Percentiles rank a stretch among this genome's conserved stretches.
phyloP scores from a whole-genome alignment of 2,329 filamentous ascomycete genomes.

The Coniochaeta sp. region DNA sequence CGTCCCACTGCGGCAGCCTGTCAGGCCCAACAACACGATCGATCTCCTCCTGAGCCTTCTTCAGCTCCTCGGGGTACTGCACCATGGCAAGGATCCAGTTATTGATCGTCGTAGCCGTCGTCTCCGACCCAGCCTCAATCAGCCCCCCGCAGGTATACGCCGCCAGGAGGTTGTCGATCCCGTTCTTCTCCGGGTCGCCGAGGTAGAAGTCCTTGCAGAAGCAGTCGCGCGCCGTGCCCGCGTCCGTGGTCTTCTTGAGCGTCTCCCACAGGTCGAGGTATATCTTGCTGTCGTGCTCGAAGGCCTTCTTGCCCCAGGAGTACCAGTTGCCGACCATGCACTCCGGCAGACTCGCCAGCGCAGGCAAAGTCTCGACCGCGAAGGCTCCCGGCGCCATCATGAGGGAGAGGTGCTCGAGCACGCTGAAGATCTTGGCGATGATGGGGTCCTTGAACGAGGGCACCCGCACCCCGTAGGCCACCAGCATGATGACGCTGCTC shows the following conservation, averaged over 20 bases:
- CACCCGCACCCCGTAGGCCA: constrained; percentile 30
- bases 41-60: constrained; percentile 30
- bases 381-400: constrained; percentile 29
- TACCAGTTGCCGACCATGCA: constrained; percentile 14
- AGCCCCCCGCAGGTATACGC: neutral
- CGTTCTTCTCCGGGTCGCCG: neutral
- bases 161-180: neutral
- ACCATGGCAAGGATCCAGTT: constrained; percentile 29
- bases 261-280: constrained; percentile 3
- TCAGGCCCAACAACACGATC: constrained; percentile 27
- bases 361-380: constrained; percentile 24
- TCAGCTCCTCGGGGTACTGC: constrained; percentile 24
- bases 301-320: constrained; percentile 5
- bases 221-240: neutral
- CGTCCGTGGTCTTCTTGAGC: neutral
- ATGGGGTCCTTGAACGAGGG: constrained; percentile 25
- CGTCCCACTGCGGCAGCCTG: constrained; percentile 27
- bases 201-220: constrained; percentile 1
- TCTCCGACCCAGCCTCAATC: neutral
- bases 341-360: constrained; percentile 17
- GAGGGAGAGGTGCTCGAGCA: constrained; percentile 25
- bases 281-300: constrained; percentile 2
- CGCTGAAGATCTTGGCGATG: constrained; percentile 23
- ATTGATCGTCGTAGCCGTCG: neutral
- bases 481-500: constrained; percentile 30